Evolutionary conservation across 257 asterid genomes (phyloP).

Genomic region (Anisodus acutangulus): DNA sequence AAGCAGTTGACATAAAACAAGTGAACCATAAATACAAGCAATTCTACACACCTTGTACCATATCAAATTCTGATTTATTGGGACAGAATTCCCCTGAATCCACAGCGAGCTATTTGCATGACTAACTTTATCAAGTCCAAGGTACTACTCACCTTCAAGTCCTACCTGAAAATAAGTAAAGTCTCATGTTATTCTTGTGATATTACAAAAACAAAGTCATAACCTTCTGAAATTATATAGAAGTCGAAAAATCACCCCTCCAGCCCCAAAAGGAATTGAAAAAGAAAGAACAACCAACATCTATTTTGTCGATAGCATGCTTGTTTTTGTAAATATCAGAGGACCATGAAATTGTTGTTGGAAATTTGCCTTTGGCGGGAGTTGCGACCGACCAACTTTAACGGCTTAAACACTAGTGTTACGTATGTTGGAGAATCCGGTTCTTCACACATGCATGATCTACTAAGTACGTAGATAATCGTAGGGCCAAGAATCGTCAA

Average conservation of each 20-base stretch:
- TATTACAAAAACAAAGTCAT: neutral
- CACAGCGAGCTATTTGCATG: conserved; percentile 71
- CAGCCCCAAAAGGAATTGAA: neutral
- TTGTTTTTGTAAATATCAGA: neutral
- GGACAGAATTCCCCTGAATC: conserved; percentile 50
- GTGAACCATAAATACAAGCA: conserved; percentile 18
- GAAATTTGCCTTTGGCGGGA: too few relatives aligned
- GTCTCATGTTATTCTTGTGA: neutral
- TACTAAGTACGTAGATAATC: too few relatives aligned
- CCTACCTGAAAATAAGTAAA: conserved; percentile 57
- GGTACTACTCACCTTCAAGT: conserved; percentile 69
- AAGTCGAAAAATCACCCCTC: neutral
- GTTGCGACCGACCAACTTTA: too few relatives aligned
- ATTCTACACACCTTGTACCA: conserved; percentile 76
- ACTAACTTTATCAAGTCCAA: conserved; percentile 58
- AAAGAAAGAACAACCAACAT: neutral
- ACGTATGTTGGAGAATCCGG: too few relatives aligned
- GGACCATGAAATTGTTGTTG: neutral
- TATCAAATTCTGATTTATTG: conserved; percentile 59
- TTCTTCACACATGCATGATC: too few relatives aligned
- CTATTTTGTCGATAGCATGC: neutral
- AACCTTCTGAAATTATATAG: neutral
- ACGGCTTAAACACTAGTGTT: too few relatives aligned
- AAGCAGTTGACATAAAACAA: neutral
- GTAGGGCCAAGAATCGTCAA: too few relatives aligned